Evolutionary conservation across 371 early-diverging fungal genomes (phyloP).

Genomic region (Rhizomucor miehei): DNA sequence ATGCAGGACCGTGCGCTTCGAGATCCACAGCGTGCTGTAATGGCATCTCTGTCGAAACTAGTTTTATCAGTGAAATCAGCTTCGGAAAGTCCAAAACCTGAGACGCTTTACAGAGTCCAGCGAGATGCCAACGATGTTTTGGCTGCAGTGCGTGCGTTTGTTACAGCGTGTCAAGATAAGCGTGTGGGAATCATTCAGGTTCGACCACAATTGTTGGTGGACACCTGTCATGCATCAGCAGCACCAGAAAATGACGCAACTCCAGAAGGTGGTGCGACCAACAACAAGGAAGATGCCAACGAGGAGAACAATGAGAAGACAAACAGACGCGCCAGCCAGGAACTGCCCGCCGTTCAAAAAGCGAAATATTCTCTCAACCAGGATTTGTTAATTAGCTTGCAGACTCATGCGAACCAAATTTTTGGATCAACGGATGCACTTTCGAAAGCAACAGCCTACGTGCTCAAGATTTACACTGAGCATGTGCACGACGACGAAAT

Average conservation of each 20-base stretch:
- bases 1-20: slow-evolving; percentile 47
- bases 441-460: slow-evolving; percentile 30
- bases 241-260: slow-evolving; percentile 2
- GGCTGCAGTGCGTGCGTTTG: slow-evolving; percentile 73
- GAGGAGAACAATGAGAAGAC: not conserved
- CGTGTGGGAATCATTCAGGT: slow-evolving; percentile 29
- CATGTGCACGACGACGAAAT: slow-evolving; percentile 5
- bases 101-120: slow-evolving; percentile 28
- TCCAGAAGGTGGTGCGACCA: not conserved
- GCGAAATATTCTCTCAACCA: slow-evolving; percentile 43
- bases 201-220: slow-evolving; percentile 29
- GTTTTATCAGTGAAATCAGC: slow-evolving; percentile 44
- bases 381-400: slow-evolving; percentile 44
- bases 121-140: slow-evolving; percentile 63
- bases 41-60: slow-evolving; percentile 77
- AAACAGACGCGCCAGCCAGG: slow-evolving; percentile 9
- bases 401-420: slow-evolving; percentile 46
- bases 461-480: slow-evolving; percentile 4
- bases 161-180: slow-evolving; percentile 35
- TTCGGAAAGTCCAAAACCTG: slow-evolving; percentile 58
- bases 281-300: not conserved
- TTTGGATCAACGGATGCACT: slow-evolving; percentile 41
- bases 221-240: slow-evolving; percentile 2
- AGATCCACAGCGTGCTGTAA: slow-evolving; percentile 52
- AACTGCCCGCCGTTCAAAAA: slow-evolving; percentile 9